Percentiles rank a stretch among this genome's conserved stretches.
These are phyloP conservation scores for Cardamine occulta DNA, from an alignment of 345 rosid genomes.

Conservation along the genomic window DNA sequence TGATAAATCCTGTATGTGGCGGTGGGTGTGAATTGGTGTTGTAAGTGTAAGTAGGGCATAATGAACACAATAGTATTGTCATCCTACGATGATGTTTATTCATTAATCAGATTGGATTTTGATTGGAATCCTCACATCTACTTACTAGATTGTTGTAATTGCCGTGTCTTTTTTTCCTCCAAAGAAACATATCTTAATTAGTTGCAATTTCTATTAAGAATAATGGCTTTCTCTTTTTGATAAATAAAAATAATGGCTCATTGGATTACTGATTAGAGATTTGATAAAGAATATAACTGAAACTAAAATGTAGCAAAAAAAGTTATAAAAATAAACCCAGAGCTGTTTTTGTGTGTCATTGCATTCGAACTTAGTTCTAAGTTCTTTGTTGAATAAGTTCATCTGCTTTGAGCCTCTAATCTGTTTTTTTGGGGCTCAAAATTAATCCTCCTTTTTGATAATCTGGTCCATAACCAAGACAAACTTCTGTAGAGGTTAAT, in stretches of 20 bases:
- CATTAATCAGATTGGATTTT: conserved; percentile 14
- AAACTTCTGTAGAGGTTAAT: not conserved
- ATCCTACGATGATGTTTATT: conserved; percentile 30
- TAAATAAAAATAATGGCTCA: no score
- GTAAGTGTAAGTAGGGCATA: conserved; percentile 10
- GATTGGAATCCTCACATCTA: conserved; percentile 12
- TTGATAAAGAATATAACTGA: not conserved
- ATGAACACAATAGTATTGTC: conserved; percentile 16
- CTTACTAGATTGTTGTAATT: not conserved
- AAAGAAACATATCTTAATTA: not conserved
- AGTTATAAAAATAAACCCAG: not conserved
- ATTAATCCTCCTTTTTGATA: not conserved
- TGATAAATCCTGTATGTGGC: no score
- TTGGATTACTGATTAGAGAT: not conserved
- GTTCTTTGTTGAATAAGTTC: not conserved
- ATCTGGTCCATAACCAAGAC: not conserved
- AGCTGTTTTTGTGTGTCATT: not conserved
- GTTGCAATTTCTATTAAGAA: not conserved
- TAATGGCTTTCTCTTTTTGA: not conserved
- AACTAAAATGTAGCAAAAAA: not conserved
- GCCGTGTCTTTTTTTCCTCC: not conserved
- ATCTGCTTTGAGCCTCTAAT: not conserved
- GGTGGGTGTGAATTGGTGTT: conserved; percentile 14
- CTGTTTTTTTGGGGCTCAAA: not conserved
- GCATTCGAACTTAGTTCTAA: not conserved